These are phyloP conservation scores for Paramecium tetraurelia DNA, from an alignment of 73 alveolate genomes.

Conservation along the genomic window DNA sequence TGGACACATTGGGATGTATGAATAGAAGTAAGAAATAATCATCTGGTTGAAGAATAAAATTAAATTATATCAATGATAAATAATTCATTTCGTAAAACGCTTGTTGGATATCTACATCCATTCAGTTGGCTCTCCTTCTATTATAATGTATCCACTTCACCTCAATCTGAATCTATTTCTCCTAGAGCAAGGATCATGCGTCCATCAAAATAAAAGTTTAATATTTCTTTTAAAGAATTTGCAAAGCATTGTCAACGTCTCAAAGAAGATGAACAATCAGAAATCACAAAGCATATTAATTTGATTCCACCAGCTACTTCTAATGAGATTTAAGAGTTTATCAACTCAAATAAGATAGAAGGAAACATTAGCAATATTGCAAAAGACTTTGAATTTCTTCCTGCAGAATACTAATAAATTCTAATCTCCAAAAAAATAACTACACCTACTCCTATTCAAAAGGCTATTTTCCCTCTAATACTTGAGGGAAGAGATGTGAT, in stretches of 20 bases:
- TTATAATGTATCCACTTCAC: background rate
- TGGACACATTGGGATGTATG: background rate
- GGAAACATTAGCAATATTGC: background rate
- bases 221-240: background rate
- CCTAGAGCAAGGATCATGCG: background rate
- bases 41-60: background rate
- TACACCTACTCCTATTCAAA: conserved; percentile 43
- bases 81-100: background rate
- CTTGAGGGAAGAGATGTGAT: conserved; percentile 77
- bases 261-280: background rate
- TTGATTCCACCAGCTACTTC: background rate
- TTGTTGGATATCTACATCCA: background rate
- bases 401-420: background rate
- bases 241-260: background rate
- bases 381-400: background rate
- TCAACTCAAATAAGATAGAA: background rate
- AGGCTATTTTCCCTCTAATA: background rate
- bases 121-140: background rate
- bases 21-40: background rate
- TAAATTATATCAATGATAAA: background rate
- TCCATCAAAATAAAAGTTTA: background rate
- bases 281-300: background rate
- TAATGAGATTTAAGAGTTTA: background rate
- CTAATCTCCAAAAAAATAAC: conserved; percentile 54
- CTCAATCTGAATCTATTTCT: background rate